phyloP scores from a whole-genome alignment of 768 basidiomycete species.

The Dioszegia aurantiaca region DNA sequence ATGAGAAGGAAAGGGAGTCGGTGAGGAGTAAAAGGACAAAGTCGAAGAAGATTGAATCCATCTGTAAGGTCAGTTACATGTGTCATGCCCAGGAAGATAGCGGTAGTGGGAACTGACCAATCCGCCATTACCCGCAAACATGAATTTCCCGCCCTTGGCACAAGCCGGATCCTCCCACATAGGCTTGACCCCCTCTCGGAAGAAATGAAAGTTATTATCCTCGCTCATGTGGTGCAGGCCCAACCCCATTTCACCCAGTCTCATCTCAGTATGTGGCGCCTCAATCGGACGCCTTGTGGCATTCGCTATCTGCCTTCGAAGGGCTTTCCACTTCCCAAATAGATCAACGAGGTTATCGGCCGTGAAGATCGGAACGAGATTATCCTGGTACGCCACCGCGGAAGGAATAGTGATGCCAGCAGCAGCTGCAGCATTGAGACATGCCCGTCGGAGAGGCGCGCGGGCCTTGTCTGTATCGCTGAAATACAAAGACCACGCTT shows the following conservation, averaged over 20 bases:
- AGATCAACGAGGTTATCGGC: constrained; percentile 27
- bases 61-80: constrained; percentile 28
- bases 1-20: constrained; percentile 3
- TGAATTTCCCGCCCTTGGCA: constrained; percentile 38
- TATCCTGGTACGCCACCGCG: constrained; percentile 29
- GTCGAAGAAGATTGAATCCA: constrained; percentile 40
- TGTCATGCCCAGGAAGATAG: too few species aligned
- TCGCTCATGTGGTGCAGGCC: constrained; percentile 25
- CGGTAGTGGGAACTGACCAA: constrained; percentile 17
- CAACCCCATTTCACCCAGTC: constrained; percentile 20
- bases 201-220: constrained; percentile 42
- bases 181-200: constrained; percentile 31
- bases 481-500: constrained; percentile 7
- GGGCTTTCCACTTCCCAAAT: constrained; percentile 36
- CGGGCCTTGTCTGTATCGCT: constrained; percentile 4
- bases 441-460: background rate
- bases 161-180: constrained; percentile 47
- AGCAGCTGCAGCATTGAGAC: too few species aligned
- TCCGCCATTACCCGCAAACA: constrained; percentile 28
- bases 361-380: constrained; percentile 29
- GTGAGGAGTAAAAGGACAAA: constrained; percentile 25
- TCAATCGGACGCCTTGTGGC: constrained; percentile 25
- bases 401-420: background rate
- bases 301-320: constrained; percentile 29
- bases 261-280: constrained; percentile 10